phyloP scores from a whole-genome alignment of 2,329 filamentous ascomycete species.

The Diaporthe citriasiana region DNA sequence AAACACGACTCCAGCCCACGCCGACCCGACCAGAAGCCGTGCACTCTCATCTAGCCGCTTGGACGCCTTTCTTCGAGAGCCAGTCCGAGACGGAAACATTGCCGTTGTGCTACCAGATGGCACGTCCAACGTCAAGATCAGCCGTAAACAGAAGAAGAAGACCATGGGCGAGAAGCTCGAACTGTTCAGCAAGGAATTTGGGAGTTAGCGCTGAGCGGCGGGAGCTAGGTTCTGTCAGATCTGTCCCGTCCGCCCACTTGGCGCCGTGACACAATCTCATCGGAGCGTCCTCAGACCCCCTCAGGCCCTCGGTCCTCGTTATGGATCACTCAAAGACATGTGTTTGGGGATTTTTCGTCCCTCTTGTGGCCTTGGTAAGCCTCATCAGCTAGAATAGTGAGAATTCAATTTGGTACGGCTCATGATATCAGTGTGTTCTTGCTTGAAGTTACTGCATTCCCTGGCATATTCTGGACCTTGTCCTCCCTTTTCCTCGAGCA shows the following conservation, averaged over 20 bases:
- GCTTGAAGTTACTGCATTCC: too few species aligned
- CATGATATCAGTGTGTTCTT: background rate
- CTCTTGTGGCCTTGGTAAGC: too few species aligned
- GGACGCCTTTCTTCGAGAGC: conserved; percentile 2
- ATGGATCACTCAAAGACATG: background rate
- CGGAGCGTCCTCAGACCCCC: too few species aligned
- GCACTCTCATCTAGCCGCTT: background rate
- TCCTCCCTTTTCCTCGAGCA: too few species aligned
- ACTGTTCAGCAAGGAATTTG: background rate
- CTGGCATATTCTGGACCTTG: too few species aligned
- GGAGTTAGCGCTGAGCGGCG: background rate
- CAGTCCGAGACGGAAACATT: conserved; percentile 4
- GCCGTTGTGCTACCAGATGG: background rate
- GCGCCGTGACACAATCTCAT: background rate
- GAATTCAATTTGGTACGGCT: background rate
- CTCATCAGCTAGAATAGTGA: background rate
- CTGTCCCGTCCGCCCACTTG: background rate
- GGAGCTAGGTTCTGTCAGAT: background rate
- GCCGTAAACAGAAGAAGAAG: background rate
- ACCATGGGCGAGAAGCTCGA: background rate
- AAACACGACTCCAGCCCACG: background rate
- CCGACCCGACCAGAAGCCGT: background rate
- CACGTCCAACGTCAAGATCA: background rate
- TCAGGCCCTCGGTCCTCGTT: background rate
- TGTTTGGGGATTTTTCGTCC: background rate